Evolutionary conservation across 768 basidiomycete species (phyloP).

Genomic region (Collybiopsis confluens): DNA sequence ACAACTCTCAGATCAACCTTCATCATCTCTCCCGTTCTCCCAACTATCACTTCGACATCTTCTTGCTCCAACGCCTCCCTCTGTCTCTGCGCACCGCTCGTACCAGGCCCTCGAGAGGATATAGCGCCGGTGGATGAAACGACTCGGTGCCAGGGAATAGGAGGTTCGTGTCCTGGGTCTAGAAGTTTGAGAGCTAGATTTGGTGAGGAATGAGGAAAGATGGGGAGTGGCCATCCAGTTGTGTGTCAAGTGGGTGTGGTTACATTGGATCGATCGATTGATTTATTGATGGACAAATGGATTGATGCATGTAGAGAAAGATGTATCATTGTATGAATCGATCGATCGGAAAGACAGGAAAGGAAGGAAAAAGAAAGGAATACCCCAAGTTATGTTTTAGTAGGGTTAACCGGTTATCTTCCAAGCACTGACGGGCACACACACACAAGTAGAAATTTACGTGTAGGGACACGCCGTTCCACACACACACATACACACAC

Average conservation of each 20-base stretch:
- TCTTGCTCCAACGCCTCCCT: slow-evolving; percentile 74
- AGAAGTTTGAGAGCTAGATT: slow-evolving; percentile 72
- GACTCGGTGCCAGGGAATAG: slow-evolving; percentile 82
- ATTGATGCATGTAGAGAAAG: background rate
- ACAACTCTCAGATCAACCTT: slow-evolving; percentile 52
- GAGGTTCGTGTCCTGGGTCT: slow-evolving; percentile 50
- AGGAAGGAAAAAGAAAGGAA: too few relatives aligned
- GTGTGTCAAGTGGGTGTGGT: too few relatives aligned
- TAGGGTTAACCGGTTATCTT: too few relatives aligned
- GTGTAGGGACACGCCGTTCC: too few relatives aligned
- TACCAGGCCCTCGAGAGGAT: slow-evolving; percentile 82
- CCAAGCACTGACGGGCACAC: too few relatives aligned
- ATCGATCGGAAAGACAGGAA: too few relatives aligned
- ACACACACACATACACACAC: too few relatives aligned
- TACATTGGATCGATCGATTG: too few relatives aligned
- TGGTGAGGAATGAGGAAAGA: background rate
- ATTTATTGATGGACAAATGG: too few relatives aligned
- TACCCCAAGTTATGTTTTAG: too few relatives aligned
- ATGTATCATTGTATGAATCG: background rate
- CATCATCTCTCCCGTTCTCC: slow-evolving; percentile 52
- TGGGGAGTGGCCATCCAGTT: too few relatives aligned
- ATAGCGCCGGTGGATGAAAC: slow-evolving; percentile 66
- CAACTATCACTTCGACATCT: slow-evolving; percentile 68
- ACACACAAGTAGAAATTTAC: too few relatives aligned
- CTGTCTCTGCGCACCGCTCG: slow-evolving; percentile 72